Conservation (phyloP, 2,329 filamentous ascomycete species). For the Huntiella decipiens region DNA sequence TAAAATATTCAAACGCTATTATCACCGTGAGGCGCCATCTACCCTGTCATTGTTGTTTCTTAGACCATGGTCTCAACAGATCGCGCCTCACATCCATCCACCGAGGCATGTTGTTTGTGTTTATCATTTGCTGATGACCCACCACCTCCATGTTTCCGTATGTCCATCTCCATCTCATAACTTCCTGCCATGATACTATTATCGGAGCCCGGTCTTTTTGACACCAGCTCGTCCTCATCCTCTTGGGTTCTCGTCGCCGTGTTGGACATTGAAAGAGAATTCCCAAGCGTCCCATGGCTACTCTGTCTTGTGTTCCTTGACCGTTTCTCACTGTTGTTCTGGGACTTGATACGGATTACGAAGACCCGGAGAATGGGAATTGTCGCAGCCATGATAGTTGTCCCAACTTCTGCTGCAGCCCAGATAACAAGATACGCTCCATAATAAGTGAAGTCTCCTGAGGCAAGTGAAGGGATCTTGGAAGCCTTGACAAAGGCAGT, state of each 20-base stretch:
- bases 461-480: conserved; percentile 14
- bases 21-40: no score
- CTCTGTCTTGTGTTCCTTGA: not conserved
- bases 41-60: no score
- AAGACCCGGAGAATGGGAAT: conserved; percentile 14
- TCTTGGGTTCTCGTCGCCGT: not conserved
- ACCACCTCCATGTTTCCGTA: not conserved
- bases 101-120: no score
- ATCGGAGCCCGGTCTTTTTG: not conserved
- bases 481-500: conserved; percentile 18
- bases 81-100: no score
- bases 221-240: conserved; percentile 7
- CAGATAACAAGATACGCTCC: conserved; percentile 13
- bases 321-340: conserved; percentile 11
- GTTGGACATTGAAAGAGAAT: not conserved
- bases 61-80: no score
- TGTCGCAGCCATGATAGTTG: conserved; percentile 14
- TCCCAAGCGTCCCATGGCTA: not conserved
- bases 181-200: conserved; percentile 1
- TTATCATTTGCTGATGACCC: no score
- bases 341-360: conserved; percentile 11
- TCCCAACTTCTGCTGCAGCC: conserved; percentile 13
- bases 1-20: no score
- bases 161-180: conserved; percentile 2
- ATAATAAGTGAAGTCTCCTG: conserved; percentile 13